Conservation (phyloP, 2,329 filamentous ascomycete species). For the Arthrobotrys iridis region DNA sequence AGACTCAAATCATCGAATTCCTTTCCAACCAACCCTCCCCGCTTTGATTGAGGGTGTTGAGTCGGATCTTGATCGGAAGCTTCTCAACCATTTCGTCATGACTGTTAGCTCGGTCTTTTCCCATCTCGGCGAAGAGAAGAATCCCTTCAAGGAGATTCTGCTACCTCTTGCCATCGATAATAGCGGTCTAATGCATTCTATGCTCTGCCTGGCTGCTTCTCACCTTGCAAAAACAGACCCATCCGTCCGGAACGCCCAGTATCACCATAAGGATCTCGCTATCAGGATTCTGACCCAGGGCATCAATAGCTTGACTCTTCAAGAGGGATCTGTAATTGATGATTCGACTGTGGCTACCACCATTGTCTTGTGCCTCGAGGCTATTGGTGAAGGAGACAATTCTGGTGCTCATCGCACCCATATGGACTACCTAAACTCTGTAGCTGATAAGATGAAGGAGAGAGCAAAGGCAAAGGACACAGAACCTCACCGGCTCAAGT, state of each 20-base stretch:
- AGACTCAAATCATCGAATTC: constrained; percentile 37
- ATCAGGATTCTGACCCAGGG: constrained; percentile 54
- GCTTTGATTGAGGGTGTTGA: constrained; percentile 81
- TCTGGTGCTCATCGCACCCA: constrained; percentile 40
- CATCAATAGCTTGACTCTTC: constrained; percentile 32
- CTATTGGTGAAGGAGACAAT: constrained; percentile 70
- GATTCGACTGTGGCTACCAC: constrained; percentile 72
- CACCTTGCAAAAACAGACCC: constrained; percentile 70
- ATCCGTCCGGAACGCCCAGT: constrained; percentile 67
- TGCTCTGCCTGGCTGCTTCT: constrained; percentile 82
- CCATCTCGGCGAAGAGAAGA: constrained; percentile 80
- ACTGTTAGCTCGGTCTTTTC: constrained; percentile 83
- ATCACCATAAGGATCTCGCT: constrained; percentile 65
- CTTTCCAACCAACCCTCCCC: constrained; percentile 53
- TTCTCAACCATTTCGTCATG: constrained; percentile 84
- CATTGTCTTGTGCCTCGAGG: constrained; percentile 70
- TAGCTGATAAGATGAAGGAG: constrained; percentile 41
- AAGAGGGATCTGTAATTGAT: constrained; percentile 62
- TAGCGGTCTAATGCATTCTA: constrained; percentile 86
- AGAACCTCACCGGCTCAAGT: constrained; percentile 38
- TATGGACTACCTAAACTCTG: constrained; percentile 38
- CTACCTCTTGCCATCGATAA: constrained; percentile 83
- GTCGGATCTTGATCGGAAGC: constrained; percentile 78
- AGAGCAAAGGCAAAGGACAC: constrained; percentile 32
- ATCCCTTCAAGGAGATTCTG: constrained; percentile 85